These are phyloP conservation scores for Paramecium primaurelia DNA, from an alignment of 73 alveolate genomes.

Conservation along the genomic window DNA sequence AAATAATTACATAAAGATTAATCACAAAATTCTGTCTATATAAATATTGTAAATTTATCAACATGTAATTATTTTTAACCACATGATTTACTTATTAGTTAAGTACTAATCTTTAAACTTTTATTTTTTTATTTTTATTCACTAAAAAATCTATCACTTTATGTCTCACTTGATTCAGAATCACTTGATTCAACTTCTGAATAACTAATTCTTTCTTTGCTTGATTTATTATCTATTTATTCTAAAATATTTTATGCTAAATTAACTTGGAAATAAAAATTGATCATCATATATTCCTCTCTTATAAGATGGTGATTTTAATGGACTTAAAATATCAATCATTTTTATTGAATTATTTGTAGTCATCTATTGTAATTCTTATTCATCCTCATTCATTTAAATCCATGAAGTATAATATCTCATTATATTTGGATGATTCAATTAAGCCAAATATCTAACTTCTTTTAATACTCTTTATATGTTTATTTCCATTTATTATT, in stretches of 20 bases:
- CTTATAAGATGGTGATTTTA: background rate
- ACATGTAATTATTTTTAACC: background rate
- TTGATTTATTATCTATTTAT: background rate
- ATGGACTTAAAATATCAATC: background rate
- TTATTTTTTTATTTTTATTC: background rate
- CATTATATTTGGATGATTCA: background rate
- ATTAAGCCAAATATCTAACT: background rate
- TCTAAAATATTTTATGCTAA: background rate
- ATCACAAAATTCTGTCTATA: background rate
- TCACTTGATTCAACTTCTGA: slow-evolving; percentile 11
- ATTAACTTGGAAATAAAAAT: background rate
- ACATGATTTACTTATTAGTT: background rate
- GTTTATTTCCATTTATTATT: background rate
- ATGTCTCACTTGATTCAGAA: background rate
- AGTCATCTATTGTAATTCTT: background rate
- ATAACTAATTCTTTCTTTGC: background rate
- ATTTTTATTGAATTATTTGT: background rate
- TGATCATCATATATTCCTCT: background rate
- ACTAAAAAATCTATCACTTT: background rate
- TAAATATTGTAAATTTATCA: background rate
- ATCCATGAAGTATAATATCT: background rate
- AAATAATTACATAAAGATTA: background rate
- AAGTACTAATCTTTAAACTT: background rate
- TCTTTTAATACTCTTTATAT: background rate
- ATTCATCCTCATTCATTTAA: background rate